Evolutionary conservation across 495 filamentous ascomycete genomes (phyloP).

Genomic region (Tuber melanosporum): DNA sequence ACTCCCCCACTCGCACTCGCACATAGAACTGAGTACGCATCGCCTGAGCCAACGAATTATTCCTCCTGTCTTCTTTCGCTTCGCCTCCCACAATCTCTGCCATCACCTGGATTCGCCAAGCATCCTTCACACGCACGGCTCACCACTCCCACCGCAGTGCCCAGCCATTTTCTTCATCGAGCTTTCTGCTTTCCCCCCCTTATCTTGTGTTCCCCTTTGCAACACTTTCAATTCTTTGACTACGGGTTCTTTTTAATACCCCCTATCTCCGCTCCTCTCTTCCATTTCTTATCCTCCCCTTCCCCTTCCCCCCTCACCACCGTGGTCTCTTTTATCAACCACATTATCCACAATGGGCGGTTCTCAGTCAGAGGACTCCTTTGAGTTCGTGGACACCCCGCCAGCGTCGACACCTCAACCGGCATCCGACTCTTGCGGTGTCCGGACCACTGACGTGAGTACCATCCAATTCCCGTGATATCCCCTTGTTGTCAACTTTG

Average conservation of each 20-base stretch:
- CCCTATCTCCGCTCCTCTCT: background rate
- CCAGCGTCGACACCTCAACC: slow-evolving; percentile 52
- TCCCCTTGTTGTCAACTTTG: slow-evolving; percentile 10
- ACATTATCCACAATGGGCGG: slow-evolving; percentile 45
- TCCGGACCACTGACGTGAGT: slow-evolving; percentile 64
- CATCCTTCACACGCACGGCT: background rate
- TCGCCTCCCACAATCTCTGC: background rate
- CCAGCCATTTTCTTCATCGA: background rate
- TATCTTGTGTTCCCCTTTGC: background rate
- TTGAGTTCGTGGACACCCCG: slow-evolving; percentile 75
- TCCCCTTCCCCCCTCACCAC: slow-evolving; percentile 22
- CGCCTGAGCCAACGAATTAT: background rate
- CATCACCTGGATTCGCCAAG: background rate
- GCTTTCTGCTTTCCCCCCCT: background rate
- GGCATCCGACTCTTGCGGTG: slow-evolving; percentile 62
- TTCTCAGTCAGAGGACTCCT: slow-evolving; percentile 50
- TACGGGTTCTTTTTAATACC: background rate
- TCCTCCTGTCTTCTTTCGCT: background rate
- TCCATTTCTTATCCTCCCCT: slow-evolving; percentile 11
- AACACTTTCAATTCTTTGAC: background rate
- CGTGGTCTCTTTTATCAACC: slow-evolving; percentile 19
- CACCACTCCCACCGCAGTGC: background rate
- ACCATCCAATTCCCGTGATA: slow-evolving; percentile 10
- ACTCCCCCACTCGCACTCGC: too few species aligned
- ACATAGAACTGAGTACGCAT: background rate